A percentile compares a stretch with the other conserved stretches of the same genome.
Conservation (phyloP, 495 filamentous ascomycete genomes). For the Corynascus novoguineensis region DNA sequence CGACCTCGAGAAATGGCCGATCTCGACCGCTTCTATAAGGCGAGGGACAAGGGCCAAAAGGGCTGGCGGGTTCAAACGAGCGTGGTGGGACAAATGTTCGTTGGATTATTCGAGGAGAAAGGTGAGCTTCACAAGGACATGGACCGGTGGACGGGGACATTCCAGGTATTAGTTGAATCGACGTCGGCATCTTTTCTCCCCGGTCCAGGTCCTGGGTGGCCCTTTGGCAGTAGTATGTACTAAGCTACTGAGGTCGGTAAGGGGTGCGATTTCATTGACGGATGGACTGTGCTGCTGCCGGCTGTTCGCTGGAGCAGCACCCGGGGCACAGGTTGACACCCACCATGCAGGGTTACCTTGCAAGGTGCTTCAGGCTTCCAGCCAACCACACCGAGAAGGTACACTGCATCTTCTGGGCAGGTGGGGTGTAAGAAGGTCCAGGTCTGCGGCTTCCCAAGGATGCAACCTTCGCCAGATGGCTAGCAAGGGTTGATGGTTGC, state of each 20-base stretch:
- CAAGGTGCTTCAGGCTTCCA: neutral
- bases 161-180: conserved; percentile 12
- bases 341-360: conserved; percentile 2
- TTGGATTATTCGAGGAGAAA: conserved; percentile 4
- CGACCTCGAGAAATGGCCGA: no score
- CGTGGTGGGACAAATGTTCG: conserved; percentile 18
- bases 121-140: conserved; percentile 6
- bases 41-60: neutral
- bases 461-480: neutral
- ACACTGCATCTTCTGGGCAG: neutral
- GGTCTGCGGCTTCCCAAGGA: conserved; percentile 9
- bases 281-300: neutral
- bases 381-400: conserved; percentile 8
- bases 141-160: conserved; percentile 12
- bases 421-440: neutral
- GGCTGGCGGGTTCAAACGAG: conserved; percentile 15
- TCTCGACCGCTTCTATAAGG: conserved; percentile 9
- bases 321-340: neutral
- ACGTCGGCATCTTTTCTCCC: neutral
- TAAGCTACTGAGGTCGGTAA: conserved; percentile 12
- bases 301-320: neutral
- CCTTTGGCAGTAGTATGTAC: neutral
- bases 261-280: neutral
- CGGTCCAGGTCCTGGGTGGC: no score
- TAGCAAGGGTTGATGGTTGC: conserved; percentile 5